Base-by-base conservation (phyloP, 192 early-diverging fungal genomes). In the Coemansia sp. region DNA sequence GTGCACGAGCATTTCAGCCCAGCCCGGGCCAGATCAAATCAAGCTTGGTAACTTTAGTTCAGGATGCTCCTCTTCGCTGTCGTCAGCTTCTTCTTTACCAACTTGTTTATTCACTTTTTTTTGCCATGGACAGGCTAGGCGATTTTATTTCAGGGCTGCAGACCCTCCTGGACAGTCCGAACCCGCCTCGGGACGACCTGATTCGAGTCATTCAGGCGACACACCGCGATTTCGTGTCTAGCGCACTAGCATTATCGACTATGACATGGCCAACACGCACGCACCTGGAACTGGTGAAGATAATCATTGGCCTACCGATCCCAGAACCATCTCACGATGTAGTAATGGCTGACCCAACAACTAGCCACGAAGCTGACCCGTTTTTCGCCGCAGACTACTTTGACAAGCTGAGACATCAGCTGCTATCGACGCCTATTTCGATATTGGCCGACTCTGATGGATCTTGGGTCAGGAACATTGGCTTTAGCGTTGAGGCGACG, bases 211-310 rank as follows among this genome's bases (percentile, higher is more conserved):
- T 82, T 41, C 68, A 70, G 31, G 70, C 75, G 36, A 77, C 80
- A 21, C 71, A 74, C 17, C 74, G 72, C 57, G 80, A 75, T 12
- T 82, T 82, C 46, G 66, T 82, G 9, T 59, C 72, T 41, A 74
- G 58, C 44, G 80, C 80, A 2, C 65, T 82, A 23, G 60, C 72
- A 7, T n/a, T 71, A 31, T 73, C 80, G 3, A 82, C 80, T 4
- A 14, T 82, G 48, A 58, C 41, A 4, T 82, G 80, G 80, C 75
- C 80, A 3, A 77, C 75, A 5, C 75, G 66, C 14, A 82, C 80
- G 8, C 75, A 77, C 69, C 36, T 82, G 57, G 80, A 82, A 66
- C 80, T 82, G n/a, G 80, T 82, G n/a, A 82, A 77, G 41, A 77
- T 82, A 44, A 36, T 72, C 17, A 70, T 82, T 45, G 45, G 66